phyloP scores from a whole-genome alignment of 2,329 filamentous ascomycete genomes.

The Ascochyta pisi region DNA sequence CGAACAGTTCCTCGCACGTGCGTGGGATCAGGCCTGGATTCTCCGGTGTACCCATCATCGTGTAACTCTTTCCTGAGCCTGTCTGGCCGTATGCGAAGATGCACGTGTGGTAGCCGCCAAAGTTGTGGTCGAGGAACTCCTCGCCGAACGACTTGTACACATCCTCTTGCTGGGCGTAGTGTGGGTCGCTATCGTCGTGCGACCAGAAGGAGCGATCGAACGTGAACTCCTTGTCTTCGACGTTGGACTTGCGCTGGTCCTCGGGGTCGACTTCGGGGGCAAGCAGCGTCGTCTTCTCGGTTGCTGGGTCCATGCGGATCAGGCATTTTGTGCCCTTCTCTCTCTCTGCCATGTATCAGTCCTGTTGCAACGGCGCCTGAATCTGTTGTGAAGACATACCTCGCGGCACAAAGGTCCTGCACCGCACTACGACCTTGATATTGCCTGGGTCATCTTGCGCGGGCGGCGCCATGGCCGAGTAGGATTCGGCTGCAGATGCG shows the following conservation, averaged over 20 bases:
- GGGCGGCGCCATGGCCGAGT: conserved; percentile 41
- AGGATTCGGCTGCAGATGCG: conserved; percentile 49
- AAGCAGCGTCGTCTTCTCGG: conserved; percentile 82
- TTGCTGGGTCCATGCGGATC: conserved; percentile 87
- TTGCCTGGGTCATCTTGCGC: conserved; percentile 54
- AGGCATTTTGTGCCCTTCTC: conserved; percentile 83
- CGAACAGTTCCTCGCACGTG: conserved; percentile 94
- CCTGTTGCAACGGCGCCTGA: not conserved
- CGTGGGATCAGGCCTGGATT: conserved; percentile 91
- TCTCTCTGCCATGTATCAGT: conserved; percentile 66
- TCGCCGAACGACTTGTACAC: conserved; percentile 94
- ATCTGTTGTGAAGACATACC: conserved; percentile 37
- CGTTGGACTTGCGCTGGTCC: conserved; percentile 67
- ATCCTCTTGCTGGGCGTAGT: conserved; percentile 92
- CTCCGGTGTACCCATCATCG: conserved; percentile 89
- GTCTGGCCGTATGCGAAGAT: conserved; percentile 99
- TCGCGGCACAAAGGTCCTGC: conserved; percentile 56
- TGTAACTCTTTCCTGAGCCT: conserved; percentile 96
- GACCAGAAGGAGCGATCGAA: conserved; percentile 99
- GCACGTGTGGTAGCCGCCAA: conserved; percentile 98
- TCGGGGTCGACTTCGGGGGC: conserved; percentile 67
- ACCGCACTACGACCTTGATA: conserved; percentile 60
- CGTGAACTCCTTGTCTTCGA: conserved; percentile 89
- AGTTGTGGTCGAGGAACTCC: conserved; percentile 98
- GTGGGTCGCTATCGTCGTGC: conserved; percentile 76